Percentiles rank a stretch among this genome's conserved stretches.
These are phyloP conservation scores for Capsicum chinense DNA, from an alignment of 257 asterid species.

Conservation along the genomic window DNA sequence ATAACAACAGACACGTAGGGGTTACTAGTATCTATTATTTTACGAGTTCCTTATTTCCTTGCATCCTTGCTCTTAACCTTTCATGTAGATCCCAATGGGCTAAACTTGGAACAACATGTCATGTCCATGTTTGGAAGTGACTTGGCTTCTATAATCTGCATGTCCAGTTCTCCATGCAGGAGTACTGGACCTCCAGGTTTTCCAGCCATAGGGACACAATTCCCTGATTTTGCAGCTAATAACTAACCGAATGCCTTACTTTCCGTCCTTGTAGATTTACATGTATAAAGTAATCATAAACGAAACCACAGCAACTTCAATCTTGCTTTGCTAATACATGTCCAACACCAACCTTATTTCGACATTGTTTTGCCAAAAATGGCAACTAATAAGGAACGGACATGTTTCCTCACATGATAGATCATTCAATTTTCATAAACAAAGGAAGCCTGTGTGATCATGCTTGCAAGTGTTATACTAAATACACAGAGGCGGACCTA, in stretches of 20 bases:
- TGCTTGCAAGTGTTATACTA: not conserved
- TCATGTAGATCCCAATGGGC: not conserved
- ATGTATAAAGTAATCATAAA: not conserved
- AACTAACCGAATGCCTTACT: not conserved
- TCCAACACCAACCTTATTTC: not conserved
- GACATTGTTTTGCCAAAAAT: slow-evolving; percentile 9
- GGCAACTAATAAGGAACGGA: not conserved
- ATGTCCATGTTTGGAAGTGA: slow-evolving; percentile 37
- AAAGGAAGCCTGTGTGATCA: not conserved
- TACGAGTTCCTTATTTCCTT: slow-evolving; percentile 25
- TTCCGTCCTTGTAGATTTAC: not conserved
- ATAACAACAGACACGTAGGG: slow-evolving; percentile 86
- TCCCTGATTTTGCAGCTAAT: not conserved
- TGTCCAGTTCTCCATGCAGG: slow-evolving; percentile 38
- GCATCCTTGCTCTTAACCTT: slow-evolving; percentile 25
- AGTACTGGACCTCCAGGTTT: slow-evolving; percentile 23
- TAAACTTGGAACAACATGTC: slow-evolving; percentile 14
- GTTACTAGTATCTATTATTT: slow-evolving; percentile 74
- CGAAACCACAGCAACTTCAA: not conserved
- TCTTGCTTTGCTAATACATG: not conserved
- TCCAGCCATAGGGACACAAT: slow-evolving; percentile 19
- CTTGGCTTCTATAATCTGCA: slow-evolving; percentile 34
- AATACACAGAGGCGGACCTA: too few relatives aligned
- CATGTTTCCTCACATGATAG: not conserved
- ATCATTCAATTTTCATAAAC: slow-evolving; percentile 4